These are phyloP conservation scores for Epichloe sylvatica DNA, from an alignment of 2,329 filamentous ascomycete genomes.

Conservation along the genomic window DNA sequence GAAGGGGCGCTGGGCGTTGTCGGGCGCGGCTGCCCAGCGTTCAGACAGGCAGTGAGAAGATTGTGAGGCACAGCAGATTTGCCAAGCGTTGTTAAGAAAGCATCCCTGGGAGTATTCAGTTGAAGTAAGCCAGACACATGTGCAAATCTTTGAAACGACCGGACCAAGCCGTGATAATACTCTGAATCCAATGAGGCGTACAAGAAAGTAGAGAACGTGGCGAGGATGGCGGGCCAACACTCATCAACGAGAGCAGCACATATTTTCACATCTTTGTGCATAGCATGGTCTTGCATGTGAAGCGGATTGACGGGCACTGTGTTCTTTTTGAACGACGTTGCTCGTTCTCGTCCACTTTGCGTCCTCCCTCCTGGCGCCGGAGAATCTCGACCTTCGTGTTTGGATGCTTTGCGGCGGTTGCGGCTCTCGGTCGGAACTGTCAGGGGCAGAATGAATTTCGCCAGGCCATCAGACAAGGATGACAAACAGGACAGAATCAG, in stretches of 20 bases:
- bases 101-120: slow-evolving; percentile 75
- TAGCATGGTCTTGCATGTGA: slow-evolving; percentile 55
- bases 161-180: slow-evolving; percentile 82
- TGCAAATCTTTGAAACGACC: slow-evolving; percentile 87
- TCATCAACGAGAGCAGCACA: slow-evolving; percentile 75
- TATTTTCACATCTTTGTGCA: slow-evolving; percentile 55
- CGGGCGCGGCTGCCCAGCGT: slow-evolving; percentile 30
- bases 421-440: slow-evolving; percentile 64
- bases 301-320: slow-evolving; percentile 77
- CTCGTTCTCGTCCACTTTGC: slow-evolving; percentile 36
- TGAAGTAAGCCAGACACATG: slow-evolving; percentile 85
- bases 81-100: slow-evolving; percentile 82
- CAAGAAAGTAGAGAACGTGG: slow-evolving; percentile 88
- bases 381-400: slow-evolving; percentile 31
- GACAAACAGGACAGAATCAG: slow-evolving; percentile 80
- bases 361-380: slow-evolving; percentile 20
- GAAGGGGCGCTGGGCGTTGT: slow-evolving; percentile 29
- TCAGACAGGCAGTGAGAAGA: slow-evolving; percentile 47
- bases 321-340: slow-evolving; percentile 57
- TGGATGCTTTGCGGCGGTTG: slow-evolving; percentile 34
- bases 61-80: slow-evolving; percentile 88
- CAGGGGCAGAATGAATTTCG: slow-evolving; percentile 82
- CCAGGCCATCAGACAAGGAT: slow-evolving; percentile 78
- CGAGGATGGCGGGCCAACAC: slow-evolving; percentile 91
- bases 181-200: slow-evolving; percentile 85